Evolutionary conservation across 2,329 filamentous ascomycete species (phyloP).

Genomic region (Pseudocercospora macadamiae): DNA sequence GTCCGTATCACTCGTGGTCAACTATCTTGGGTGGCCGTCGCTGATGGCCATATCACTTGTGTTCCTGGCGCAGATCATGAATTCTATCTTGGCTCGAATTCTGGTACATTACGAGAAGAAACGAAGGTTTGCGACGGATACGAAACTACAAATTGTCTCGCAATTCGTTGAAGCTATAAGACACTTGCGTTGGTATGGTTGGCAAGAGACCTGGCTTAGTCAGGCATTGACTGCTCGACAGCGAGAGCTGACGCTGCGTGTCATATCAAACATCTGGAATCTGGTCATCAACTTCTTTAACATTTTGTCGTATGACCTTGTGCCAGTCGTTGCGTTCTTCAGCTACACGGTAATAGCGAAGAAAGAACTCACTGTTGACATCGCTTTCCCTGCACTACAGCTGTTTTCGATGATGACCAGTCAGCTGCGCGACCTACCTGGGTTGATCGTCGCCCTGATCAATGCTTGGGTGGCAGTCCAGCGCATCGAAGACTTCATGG

Average conservation of each 20-base stretch:
- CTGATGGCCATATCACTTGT: constrained; percentile 68
- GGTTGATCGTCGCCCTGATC: constrained; percentile 73
- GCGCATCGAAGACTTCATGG: constrained; percentile 84
- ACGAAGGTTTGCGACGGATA: constrained; percentile 74
- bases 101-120: constrained; percentile 70
- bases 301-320: constrained; percentile 69
- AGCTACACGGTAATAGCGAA: constrained; percentile 75
- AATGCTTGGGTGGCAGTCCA: constrained; percentile 82
- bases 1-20: constrained; percentile 73
- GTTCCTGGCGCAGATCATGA: constrained; percentile 66
- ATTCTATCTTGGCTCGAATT: constrained; percentile 66
- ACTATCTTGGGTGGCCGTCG: constrained; percentile 78
- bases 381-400: constrained; percentile 84
- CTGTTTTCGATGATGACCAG: constrained; percentile 76
- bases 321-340: constrained; percentile 80
- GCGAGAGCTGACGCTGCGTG: constrained; percentile 66
- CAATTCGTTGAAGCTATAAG: constrained; percentile 87
- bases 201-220: constrained; percentile 74
- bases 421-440: constrained; percentile 73
- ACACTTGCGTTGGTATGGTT: constrained; percentile 79
- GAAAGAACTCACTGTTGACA: constrained; percentile 70
- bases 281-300: constrained; percentile 70
- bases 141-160: constrained; percentile 75
- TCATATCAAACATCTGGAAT: constrained; percentile 66
- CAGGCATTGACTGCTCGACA: constrained; percentile 70